Base-by-base conservation (phyloP, 2,329 filamentous ascomycete species). In the Venturia pyrina region DNA sequence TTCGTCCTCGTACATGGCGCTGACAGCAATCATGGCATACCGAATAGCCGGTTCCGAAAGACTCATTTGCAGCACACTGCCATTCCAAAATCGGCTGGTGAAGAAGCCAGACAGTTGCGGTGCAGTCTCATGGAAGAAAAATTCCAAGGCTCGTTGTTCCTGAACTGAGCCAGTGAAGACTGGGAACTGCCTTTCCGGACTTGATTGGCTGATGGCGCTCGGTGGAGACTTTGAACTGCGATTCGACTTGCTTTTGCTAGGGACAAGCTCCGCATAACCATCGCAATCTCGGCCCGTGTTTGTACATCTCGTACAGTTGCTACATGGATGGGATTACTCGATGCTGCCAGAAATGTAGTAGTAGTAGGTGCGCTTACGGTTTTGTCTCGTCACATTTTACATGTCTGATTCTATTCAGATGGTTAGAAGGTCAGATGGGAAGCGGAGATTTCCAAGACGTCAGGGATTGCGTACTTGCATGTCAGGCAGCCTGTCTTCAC, bases 321-420 rank as follows among this genome's bases (percentile, higher is more conserved):
- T 57, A 34, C 24, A 5, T 17, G n/a, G 6, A 8, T 15, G 1
- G 11, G 6, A 40, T 34, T 57, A 57, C 24, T n/a, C n/a, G 5
- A n/a, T 10, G n/a, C 13, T 50, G n/a, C 13, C 46, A 50, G 8
- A 24, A 24, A 5, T 5, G 28, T 4, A 28, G n/a, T 50, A 4
- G 50, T 24, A 34, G 24, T 50, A 7, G 46, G 46, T 2, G n/a
- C 7, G n/a, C 50, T 11, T 7, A 57, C 17, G 66, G 66, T 48
- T 59, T 61, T 32, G n/a, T 21, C 34, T 67, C 66, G 44, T 67
- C 64, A 24, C 66, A 67, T 63, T 67, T 67, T 6, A 67, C 66
- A 40, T 66, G 50, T 41, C 66, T 64, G 34, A 67, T 65, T 53
- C 32, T 65, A 43, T 43, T 10, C 10, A 63, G 43, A 32, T n/a